Evolutionary conservation across 352 stramenopile species (phyloP).

Genomic region (Phytophthora pseudosyringae): DNA sequence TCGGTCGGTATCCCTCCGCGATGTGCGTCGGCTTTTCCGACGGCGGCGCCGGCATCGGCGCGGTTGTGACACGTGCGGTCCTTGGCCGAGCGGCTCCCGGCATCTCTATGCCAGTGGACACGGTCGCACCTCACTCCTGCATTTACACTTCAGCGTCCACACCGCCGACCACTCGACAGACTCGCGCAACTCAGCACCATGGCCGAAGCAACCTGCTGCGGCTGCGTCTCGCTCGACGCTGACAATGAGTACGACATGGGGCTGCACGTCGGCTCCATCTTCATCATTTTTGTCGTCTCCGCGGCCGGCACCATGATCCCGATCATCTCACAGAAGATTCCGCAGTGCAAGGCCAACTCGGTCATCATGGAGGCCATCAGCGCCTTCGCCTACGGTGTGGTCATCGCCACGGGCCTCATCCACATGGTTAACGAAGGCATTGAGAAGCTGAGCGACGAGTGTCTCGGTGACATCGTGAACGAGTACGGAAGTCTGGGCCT

Average conservation of each 20-base stretch:
- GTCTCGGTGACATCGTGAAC: constrained; percentile 54
- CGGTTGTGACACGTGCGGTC: constrained; percentile 20
- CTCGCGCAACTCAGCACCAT: constrained; percentile 20
- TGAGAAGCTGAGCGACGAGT: constrained; percentile 64
- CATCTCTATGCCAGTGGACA: constrained; percentile 20
- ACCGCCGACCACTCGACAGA: background rate
- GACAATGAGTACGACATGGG: constrained; percentile 56
- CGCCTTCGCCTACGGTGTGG: constrained; percentile 68
- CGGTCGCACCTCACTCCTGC: constrained; percentile 19
- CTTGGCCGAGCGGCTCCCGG: background rate
- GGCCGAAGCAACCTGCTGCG: constrained; percentile 49
- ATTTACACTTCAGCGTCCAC: constrained; percentile 20
- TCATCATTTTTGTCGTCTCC: constrained; percentile 66
- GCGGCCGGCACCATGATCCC: constrained; percentile 48
- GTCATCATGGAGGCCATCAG: constrained; percentile 61
- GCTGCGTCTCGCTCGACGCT: constrained; percentile 39
- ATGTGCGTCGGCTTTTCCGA: constrained; percentile 27
- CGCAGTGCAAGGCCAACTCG: constrained; percentile 41
- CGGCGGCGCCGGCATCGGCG: constrained; percentile 14
- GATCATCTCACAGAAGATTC: constrained; percentile 49
- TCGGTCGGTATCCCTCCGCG: constrained; percentile 5
- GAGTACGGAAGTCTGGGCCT: constrained; percentile 61
- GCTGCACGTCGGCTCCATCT: constrained; percentile 56
- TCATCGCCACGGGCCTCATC: constrained; percentile 73
- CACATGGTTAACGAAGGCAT: constrained; percentile 76